Base-by-base conservation (phyloP, 2,329 filamentous ascomycete species). In the Pseudogymnoascus sp. region DNA sequence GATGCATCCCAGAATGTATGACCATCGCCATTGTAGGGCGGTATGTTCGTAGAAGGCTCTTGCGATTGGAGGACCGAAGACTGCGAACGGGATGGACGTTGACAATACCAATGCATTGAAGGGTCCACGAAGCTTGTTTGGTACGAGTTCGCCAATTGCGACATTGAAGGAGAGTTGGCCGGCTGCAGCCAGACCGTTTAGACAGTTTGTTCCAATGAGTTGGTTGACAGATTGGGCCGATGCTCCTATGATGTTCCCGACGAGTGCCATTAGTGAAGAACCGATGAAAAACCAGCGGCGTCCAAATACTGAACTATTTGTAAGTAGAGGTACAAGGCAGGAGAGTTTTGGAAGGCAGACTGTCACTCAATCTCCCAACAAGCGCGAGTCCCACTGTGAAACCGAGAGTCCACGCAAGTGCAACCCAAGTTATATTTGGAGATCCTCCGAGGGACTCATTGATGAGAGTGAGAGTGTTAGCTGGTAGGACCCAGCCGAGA, bases 1-100 rank as follows among this genome's bases (percentile, higher is more conserved):
- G 61, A 80, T 78, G 66, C 78, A 77, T 62, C 76, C 76, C 3
- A 82, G 66, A 66, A 78, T 81, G 68, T 78, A 83, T 62, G 71
- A 75, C 78, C 79, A 81, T 41, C 80, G 73, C 80, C 80, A 83
- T 16, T 72, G 70, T 3, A 73, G 68, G 3, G 66, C 68, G 0
- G 79, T 80, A 59, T 78, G 72, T 23, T 73, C 63, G 62, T 79
- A 76, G 38, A 81, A 73, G 3, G 72, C 69, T n/a, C 76, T 72
- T 2, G 79, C 79, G 61, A 82, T 78, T 45, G 80, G 70, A 16
- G 78, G 78, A 0, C 78, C 80, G 62, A 78, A 77, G 29, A 75
- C 72, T 62, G 76, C 75, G 64, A 75, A 77, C 11, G 75, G 75
- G 23, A 77, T 65, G 26, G 73, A 75, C 1, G 73, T 74, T 14